Conservation (phyloP, 441 rosid species). For the Brassica balearica region DNA sequence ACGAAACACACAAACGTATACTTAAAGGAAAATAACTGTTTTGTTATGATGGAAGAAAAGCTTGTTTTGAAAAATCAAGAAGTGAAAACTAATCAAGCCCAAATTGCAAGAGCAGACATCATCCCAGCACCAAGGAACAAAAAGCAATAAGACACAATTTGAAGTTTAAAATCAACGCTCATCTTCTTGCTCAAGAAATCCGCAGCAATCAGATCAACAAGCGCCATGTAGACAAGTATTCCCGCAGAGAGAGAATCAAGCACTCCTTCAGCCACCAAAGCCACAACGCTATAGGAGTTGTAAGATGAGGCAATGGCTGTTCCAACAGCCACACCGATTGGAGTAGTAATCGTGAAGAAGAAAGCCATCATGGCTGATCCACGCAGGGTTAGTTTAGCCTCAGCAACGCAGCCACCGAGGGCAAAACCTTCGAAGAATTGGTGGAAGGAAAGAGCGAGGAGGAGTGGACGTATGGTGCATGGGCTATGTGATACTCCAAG, state of each 20-base stretch:
- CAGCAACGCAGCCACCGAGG: conserved; percentile 92
- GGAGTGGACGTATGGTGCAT: conserved; percentile 86
- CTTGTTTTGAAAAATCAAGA: background rate
- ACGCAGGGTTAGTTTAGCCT: conserved; percentile 65
- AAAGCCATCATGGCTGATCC: conserved; percentile 79
- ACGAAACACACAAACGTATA: background rate
- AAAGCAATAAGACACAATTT: conserved; percentile 68
- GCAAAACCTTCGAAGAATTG: conserved; percentile 99
- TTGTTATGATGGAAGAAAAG: background rate
- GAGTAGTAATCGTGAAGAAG: conserved; percentile 81
- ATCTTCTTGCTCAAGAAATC: conserved; percentile 84
- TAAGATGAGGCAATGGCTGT: conserved; percentile 53
- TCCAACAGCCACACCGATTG: conserved; percentile 75
- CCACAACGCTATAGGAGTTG: conserved; percentile 45
- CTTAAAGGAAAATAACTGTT: background rate
- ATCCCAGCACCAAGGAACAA: conserved; percentile 84
- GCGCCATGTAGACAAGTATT: conserved; percentile 86
- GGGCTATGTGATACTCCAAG: conserved; percentile 90
- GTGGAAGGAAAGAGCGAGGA: conserved; percentile 87
- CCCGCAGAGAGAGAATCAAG: conserved; percentile 87
- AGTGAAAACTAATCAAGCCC: conserved; percentile 53
- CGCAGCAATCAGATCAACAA: conserved; percentile 80
- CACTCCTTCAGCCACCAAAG: conserved; percentile 75
- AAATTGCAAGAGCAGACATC: conserved; percentile 84
- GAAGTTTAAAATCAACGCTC: conserved; percentile 80